A percentile compares a stretch with the other conserved stretches of the same genome.
Conservation (phyloP, 441 rosid species). For the Eruca vesicaria region DNA sequence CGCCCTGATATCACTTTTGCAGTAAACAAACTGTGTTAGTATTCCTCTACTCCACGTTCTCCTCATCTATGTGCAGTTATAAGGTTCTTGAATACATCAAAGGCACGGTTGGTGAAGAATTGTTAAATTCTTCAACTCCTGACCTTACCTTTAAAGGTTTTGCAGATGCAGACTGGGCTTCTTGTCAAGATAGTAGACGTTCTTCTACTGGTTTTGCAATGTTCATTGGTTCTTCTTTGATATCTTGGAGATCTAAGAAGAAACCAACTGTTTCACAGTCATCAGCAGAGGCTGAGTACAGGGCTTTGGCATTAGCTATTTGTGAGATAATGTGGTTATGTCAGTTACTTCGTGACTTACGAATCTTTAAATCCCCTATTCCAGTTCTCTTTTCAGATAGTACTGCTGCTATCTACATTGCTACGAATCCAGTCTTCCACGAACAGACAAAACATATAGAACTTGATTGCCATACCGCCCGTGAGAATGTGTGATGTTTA, state of each 20-base stretch:
- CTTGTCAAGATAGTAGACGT: not conserved
- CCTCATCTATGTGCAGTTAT: not conserved
- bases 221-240: not conserved
- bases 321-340: not conserved
- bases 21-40: not conserved
- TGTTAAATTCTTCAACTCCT: not conserved
- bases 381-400: no score
- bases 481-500: no score
- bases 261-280: not conserved
- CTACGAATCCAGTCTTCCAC: no score
- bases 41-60: not conserved
- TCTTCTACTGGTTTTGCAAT: no score
- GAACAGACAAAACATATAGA: no score
- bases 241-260: not conserved
- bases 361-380: not conserved
- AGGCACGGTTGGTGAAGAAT: not conserved
- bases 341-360: not conserved
- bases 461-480: no score
- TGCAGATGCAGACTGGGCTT: not conserved
- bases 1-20: not conserved
- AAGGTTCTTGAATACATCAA: not conserved
- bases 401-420: no score
- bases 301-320: not conserved
- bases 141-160: not conserved
- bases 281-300: not conserved